Conservation (phyloP, 2,329 filamentous ascomycete genomes). For the Fusarium marasasianum region DNA sequence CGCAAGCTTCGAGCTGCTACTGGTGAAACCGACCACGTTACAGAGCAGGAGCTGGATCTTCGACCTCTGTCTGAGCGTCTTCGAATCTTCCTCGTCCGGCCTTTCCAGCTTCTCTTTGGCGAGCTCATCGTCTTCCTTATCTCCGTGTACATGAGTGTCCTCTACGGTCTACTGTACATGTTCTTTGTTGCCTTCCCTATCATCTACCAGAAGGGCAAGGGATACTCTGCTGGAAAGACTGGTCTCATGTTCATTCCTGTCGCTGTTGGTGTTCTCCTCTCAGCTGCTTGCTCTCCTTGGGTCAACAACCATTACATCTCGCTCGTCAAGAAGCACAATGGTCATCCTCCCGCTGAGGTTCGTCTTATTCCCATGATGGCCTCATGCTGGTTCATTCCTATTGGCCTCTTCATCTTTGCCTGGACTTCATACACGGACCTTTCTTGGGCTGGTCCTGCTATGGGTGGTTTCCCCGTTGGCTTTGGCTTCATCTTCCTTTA, state of each 20-base stretch:
- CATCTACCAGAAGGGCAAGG: conserved; percentile 82
- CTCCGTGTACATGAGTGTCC: conserved; percentile 84
- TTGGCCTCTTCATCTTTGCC: conserved; percentile 67
- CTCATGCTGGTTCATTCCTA: conserved; percentile 75
- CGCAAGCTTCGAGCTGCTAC: conserved; percentile 76
- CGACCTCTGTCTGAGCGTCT: conserved; percentile 75
- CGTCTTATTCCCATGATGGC: conserved; percentile 86
- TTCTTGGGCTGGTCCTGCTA: conserved; percentile 75
- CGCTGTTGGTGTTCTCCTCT: conserved; percentile 76
- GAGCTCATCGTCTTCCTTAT: conserved; percentile 89
- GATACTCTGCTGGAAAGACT: conserved; percentile 76
- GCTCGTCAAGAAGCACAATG: conserved; percentile 69
- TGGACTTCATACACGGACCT: conserved; percentile 71
- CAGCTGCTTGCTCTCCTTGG: conserved; percentile 72
- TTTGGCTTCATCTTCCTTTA: conserved; percentile 88
- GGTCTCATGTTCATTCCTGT: conserved; percentile 90
- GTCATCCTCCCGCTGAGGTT: conserved; percentile 78
- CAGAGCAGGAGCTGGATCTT: conserved; percentile 81
- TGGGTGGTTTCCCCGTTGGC: conserved; percentile 77
- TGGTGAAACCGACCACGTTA: conserved; percentile 74
- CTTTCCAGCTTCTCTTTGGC: conserved; percentile 84
- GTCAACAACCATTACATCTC: conserved; percentile 85
- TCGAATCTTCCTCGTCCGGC: conserved; percentile 78
- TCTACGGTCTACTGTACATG: conserved; percentile 80
- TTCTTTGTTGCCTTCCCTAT: conserved; percentile 77